Conservation (phyloP, 768 basidiomycete species). For the Leccinum disarticulatum region DNA sequence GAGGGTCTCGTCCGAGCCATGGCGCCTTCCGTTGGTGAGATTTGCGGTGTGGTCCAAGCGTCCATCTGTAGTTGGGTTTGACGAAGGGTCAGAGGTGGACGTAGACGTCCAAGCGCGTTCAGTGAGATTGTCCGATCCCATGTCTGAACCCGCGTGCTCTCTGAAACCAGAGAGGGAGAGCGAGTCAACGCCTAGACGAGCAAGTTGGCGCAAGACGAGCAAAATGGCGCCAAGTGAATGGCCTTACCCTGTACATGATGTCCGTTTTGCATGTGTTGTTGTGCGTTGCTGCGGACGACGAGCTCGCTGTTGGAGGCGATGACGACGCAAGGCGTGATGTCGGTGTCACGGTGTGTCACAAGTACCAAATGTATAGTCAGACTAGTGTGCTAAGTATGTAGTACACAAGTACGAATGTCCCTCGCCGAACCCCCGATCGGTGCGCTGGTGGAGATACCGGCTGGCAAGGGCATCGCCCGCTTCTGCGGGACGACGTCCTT, state of each 20-base stretch:
- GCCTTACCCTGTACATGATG: constrained; percentile 24
- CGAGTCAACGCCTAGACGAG: constrained; percentile 20
- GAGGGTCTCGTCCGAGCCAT: constrained; percentile 47
- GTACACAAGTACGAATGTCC: constrained; percentile 33
- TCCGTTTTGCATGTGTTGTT: constrained; percentile 33
- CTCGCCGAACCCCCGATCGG: constrained; percentile 54
- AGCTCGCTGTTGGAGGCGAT: constrained; percentile 11
- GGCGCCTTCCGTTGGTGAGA: constrained; percentile 36
- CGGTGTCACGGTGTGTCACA: constrained; percentile 10
- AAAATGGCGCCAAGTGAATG: neutral
- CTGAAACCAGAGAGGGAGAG: constrained; percentile 17
- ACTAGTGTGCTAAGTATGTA: neutral
- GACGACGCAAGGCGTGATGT: constrained; percentile 13
- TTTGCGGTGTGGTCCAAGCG: constrained; percentile 30
- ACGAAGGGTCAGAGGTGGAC: constrained; percentile 51
- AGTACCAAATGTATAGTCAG: neutral
- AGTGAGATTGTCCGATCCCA: constrained; percentile 55
- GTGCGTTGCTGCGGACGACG: constrained; percentile 1
- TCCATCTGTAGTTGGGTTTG: constrained; percentile 36
- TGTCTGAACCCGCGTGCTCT: constrained; percentile 24
- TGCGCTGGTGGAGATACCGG: constrained; percentile 75
- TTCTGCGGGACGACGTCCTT: constrained; percentile 86
- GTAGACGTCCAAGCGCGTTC: constrained; percentile 50
- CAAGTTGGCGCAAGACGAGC: constrained; percentile 4
- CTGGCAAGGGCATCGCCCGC: constrained; percentile 81